Evolutionary conservation across 108 stramenopile genomes (phyloP).

Genomic region (Parmales sp.): DNA sequence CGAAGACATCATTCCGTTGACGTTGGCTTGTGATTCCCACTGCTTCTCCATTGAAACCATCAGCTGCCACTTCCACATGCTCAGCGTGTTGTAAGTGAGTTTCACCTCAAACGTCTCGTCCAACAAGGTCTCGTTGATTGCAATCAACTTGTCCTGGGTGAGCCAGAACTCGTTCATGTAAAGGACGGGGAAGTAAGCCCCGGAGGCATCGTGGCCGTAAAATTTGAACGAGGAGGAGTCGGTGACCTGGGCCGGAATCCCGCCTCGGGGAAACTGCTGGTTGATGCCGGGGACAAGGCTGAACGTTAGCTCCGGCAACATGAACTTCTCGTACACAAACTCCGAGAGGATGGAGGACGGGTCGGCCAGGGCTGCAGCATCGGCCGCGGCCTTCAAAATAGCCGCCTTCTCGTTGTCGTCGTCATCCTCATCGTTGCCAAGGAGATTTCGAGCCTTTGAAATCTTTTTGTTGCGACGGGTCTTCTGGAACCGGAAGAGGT

Average conservation of each 20-base stretch:
- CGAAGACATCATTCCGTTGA: constrained; percentile 39
- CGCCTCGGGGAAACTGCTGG: not conserved
- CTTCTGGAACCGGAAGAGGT: too few species aligned
- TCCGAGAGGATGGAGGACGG: too few species aligned
- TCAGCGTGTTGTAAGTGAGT: constrained; percentile 20
- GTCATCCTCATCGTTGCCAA: too few species aligned
- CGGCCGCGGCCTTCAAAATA: too few species aligned
- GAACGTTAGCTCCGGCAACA: too few species aligned
- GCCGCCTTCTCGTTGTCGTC: too few species aligned
- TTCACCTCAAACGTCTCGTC: constrained; percentile 32
- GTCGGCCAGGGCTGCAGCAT: too few species aligned
- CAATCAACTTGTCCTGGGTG: constrained; percentile 34
- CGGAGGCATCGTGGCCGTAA: not conserved
- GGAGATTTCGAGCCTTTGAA: too few species aligned
- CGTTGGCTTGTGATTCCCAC: too few species aligned
- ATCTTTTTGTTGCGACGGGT: too few species aligned
- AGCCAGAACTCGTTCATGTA: constrained; percentile 65
- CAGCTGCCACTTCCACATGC: constrained; percentile 59
- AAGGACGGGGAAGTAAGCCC: constrained; percentile 46
- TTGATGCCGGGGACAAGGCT: too few species aligned
- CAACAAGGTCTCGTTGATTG: constrained; percentile 49
- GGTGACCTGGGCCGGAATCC: not conserved
- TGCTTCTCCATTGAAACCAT: constrained; percentile 45
- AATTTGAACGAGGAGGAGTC: not conserved
- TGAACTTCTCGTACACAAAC: too few species aligned